Evolutionary conservation across 371 early-diverging fungal genomes (phyloP), one percentile per base, ranked within the genome.

Genomic region (Actinomucor elegans): DNA sequence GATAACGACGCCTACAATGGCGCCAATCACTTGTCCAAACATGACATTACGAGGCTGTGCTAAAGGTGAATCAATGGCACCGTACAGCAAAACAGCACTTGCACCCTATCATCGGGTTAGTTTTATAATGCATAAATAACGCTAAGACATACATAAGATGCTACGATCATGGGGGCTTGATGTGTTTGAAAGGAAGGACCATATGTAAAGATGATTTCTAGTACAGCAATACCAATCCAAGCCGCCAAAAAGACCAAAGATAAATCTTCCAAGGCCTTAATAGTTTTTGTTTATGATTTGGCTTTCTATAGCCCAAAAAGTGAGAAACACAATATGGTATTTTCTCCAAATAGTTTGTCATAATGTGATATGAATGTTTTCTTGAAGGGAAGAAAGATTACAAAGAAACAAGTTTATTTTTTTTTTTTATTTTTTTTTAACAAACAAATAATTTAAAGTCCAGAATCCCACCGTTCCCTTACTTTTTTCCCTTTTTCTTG

Each of bases 41-140:
- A 91, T 59, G 24, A 72, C 61, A 49, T 86, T 88, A 1, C 88
- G 75, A 40, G 91, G 91, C 41, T 91, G 91, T 0, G 88, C 80
- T 48, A 92, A 62, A 2, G 90, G 91, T 3, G 86, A 67, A 12
- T 88, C 89, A 12, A 87, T 82, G 1, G 84, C 82, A 36, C 83
- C 87, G 48, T 83, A 90, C 3, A 89, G 56, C 24, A 92, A 61
- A 17, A 91, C 87, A 7, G 89, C 87, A 11, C 77, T 61, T 2
- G 89, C 89, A 7, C 85, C 86, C 79, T 79, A 59, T 17, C 29
- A 33, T 6, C 18, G 35, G 23, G 21, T 23, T 47, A 45, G 46
- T 20, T 31, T 28, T 12, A 11, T 4, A n/a, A 2, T 40, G 23
- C 17, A 2, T 18, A 17, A 18, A 2, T 26, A 45, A 27, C 20